A percentile compares a stretch with the other conserved stretches of the same genome.
phyloP scores from a whole-genome alignment of 352 stramenopile species.

The Aphanomyces stellatus region DNA sequence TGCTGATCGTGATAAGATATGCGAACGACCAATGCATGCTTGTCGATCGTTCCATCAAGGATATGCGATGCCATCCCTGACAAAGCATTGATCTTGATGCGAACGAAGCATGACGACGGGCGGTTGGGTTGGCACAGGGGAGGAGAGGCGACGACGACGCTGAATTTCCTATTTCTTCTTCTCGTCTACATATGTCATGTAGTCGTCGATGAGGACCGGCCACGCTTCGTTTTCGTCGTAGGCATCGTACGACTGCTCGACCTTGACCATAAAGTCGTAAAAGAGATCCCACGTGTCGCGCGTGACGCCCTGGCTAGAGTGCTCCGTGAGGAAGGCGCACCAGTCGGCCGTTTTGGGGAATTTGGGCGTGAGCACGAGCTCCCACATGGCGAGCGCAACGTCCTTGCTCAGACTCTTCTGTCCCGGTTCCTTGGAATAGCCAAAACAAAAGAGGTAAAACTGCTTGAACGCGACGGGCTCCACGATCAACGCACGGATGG shows the following conservation, averaged over 20 bases:
- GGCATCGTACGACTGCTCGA: constrained; percentile 62
- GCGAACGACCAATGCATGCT: too few species aligned
- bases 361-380: constrained; percentile 53
- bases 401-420: constrained; percentile 82
- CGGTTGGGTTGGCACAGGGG: too few species aligned
- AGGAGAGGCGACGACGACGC: too few species aligned
- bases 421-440: constrained; percentile 81
- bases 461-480: constrained; percentile 57
- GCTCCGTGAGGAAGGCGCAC: constrained; percentile 68
- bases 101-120: too few species aligned
- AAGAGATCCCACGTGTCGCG: constrained; percentile 82
- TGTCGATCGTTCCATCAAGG: too few species aligned
- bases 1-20: too few species aligned
- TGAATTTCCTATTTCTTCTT: constrained; percentile 30
- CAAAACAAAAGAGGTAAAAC: constrained; percentile 85
- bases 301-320: constrained; percentile 71
- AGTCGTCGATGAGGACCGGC: constrained; percentile 86
- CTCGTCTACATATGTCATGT: constrained; percentile 75
- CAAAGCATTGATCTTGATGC: too few species aligned
- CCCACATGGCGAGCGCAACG: constrained; percentile 82
- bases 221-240: constrained; percentile 87
- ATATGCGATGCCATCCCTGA: too few species aligned
- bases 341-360: constrained; percentile 65
- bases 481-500: constrained; percentile 45
- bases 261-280: constrained; percentile 79